phyloP scores from a whole-genome alignment of 768 basidiomycete species.

The Phanerodontia chrysosporium region DNA sequence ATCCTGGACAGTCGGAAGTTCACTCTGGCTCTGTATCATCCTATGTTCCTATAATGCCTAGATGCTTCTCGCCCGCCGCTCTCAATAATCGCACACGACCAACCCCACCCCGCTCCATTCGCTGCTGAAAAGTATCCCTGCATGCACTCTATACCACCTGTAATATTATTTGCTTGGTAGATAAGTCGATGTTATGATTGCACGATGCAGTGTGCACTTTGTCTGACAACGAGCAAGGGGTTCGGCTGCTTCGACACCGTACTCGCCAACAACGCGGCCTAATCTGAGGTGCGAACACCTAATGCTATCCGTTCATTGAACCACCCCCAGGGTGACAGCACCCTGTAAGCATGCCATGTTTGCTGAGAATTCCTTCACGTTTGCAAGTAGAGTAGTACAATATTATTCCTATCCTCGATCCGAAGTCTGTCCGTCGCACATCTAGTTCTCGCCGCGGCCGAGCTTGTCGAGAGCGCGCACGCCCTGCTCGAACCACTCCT shows the following conservation, averaged over 20 bases:
- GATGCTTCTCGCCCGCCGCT: neutral
- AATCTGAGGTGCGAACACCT: too few species aligned
- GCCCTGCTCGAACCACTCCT: constrained; percentile 96
- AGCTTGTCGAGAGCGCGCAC: constrained; percentile 80
- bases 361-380: constrained; percentile 1
- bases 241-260: too few species aligned
- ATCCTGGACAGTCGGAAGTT: neutral
- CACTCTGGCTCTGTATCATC: neutral
- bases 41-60: neutral
- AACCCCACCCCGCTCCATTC: neutral
- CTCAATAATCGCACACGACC: neutral
- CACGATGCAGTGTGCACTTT: too few species aligned
- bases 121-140: neutral
- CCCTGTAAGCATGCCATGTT: too few species aligned
- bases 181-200: too few species aligned
- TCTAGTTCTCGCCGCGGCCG: constrained; percentile 52
- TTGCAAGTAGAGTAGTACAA: neutral
- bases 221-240: too few species aligned
- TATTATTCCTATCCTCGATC: constrained; percentile 1
- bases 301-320: too few species aligned
- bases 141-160: neutral
- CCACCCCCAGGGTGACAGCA: too few species aligned
- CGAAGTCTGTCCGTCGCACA: neutral
- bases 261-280: too few species aligned
- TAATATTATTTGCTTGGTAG: neutral